phyloP scores from a whole-genome alignment of 495 filamentous ascomycete genomes.

The Hypoxylon subgilvum region DNA sequence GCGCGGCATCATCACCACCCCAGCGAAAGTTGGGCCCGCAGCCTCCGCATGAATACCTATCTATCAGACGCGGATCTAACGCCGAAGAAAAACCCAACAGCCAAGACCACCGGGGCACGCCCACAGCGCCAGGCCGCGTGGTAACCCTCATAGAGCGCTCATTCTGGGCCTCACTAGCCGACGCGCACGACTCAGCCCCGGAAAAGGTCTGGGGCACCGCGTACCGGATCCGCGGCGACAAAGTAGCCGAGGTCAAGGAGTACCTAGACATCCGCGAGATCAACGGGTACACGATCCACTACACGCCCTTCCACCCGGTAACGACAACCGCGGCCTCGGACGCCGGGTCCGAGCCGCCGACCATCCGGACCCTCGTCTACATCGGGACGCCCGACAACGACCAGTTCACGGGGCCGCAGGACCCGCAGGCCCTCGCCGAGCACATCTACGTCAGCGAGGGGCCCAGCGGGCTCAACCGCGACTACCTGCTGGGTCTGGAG shows the following conservation, averaged over 20 bases:
- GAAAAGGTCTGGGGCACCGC: constrained; percentile 87
- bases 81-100: no score
- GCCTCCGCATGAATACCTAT: no score
- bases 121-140: constrained; percentile 83
- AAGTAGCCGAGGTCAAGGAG: constrained; percentile 80
- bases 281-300: constrained; percentile 91
- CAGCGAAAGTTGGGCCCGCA: no score
- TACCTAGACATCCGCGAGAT: constrained; percentile 98
- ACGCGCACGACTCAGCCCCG: constrained; percentile 65
- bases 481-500: constrained; percentile 88
- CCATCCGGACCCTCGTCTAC: constrained; percentile 73
- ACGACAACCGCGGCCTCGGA: no score
- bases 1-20: no score
- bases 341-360: constrained; percentile 46
- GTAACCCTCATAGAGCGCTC: constrained; percentile 86
- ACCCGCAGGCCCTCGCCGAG: constrained; percentile 79
- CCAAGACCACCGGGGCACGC: constrained; percentile 94
- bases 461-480: constrained; percentile 87
- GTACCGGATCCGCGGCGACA: constrained; percentile 78
- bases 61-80: neutral
- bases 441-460: constrained; percentile 80
- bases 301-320: constrained; percentile 79
- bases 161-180: constrained; percentile 80
- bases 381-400: constrained; percentile 94
- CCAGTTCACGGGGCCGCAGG: constrained; percentile 85